phyloP scores from a whole-genome alignment of 257 asterid species.

The Solanum sitiens region DNA sequence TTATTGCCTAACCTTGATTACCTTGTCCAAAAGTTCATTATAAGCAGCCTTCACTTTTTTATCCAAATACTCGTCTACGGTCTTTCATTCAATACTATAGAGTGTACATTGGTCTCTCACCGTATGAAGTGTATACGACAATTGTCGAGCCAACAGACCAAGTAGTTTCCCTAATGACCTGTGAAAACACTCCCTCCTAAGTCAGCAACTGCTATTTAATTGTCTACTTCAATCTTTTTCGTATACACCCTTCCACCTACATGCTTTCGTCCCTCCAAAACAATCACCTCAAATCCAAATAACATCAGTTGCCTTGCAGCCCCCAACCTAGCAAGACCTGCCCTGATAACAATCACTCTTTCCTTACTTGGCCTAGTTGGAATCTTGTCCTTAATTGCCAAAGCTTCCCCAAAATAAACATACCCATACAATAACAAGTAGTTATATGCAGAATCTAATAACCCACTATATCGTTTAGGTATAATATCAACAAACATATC shows the following conservation, averaged over 20 bases:
- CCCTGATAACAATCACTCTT: background rate
- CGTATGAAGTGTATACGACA: background rate
- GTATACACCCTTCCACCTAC: background rate
- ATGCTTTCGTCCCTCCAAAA: background rate
- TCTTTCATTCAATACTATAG: background rate
- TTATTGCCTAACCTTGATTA: background rate
- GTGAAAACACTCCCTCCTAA: background rate
- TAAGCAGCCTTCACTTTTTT: no score
- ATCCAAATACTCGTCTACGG: background rate
- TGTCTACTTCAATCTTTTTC: background rate
- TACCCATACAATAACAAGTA: no score
- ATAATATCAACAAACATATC: background rate
- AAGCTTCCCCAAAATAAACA: background rate
- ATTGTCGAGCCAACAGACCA: background rate
- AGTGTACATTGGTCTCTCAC: background rate
- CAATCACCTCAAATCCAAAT: background rate
- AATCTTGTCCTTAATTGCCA: background rate
- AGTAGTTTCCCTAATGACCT: background rate
- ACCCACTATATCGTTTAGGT: background rate
- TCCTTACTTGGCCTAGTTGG: background rate
- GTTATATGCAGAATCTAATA: background rate
- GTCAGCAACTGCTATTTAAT: rapidly evolving
- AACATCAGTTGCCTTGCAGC: background rate
- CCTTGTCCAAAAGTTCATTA: background rate
- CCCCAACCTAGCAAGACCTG: background rate